phyloP scores from a whole-genome alignment of 208 protist species.

The Leishmania mexicana region DNA sequence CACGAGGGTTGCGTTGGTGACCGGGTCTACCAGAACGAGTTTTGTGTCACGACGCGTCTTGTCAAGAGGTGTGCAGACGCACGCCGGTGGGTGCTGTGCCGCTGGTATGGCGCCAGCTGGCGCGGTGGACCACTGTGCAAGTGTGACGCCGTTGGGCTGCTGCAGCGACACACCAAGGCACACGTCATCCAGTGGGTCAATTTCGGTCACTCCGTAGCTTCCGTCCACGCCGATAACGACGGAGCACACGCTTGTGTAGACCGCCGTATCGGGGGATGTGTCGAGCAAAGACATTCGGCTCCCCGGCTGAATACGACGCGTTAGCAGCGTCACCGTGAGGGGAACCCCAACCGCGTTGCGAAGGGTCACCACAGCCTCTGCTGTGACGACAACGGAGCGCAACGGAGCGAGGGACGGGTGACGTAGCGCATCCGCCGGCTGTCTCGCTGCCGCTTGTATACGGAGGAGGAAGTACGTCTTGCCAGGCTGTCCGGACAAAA shows the following conservation, averaged over 20 bases:
- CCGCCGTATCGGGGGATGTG: conserved; percentile 29
- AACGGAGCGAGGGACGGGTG: conserved; percentile 20
- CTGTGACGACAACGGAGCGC: conserved; percentile 35
- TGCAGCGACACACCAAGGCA: conserved; percentile 51
- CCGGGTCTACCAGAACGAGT: conserved; percentile 37
- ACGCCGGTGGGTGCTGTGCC: conserved; percentile 30
- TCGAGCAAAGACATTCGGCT: conserved; percentile 37
- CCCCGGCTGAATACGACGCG: conserved; percentile 24
- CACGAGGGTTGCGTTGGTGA: conserved; percentile 41
- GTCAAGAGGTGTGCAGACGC: conserved; percentile 33
- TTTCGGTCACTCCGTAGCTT: conserved; percentile 50
- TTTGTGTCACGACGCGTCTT: conserved; percentile 20
- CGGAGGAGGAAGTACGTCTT: conserved; percentile 56
- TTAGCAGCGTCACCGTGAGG: conserved; percentile 50
- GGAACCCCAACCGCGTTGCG: conserved; percentile 63
- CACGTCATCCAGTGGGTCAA: conserved; percentile 69
- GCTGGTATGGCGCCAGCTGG: neutral
- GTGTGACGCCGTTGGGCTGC: conserved; percentile 54
- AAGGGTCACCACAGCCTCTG: conserved; percentile 47
- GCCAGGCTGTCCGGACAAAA: conserved; percentile 20
- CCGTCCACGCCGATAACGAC: conserved; percentile 34
- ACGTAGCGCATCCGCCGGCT: conserved; percentile 25
- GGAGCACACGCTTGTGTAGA: conserved; percentile 43
- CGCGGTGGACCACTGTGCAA: conserved; percentile 29
- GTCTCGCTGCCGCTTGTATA: conserved; percentile 16